Base-by-base conservation (phyloP, 2,329 filamentous ascomycete species). In the Penicillium sp. region DNA sequence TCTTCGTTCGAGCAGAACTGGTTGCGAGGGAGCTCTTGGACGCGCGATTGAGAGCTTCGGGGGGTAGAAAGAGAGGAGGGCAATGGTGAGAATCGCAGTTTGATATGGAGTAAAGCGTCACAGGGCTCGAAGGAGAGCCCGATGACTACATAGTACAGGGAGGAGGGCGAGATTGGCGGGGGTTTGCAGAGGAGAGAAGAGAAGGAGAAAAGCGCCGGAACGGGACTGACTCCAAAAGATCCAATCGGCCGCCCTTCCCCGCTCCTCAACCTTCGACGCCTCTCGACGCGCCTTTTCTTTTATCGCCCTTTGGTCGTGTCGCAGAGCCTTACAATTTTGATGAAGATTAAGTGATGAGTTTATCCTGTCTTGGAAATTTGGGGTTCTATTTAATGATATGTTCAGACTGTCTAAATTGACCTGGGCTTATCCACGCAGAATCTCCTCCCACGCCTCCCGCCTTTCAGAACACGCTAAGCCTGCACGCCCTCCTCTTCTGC, bases 101-200 rank as follows among this genome's bases (percentile, higher is more conserved):
- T 56, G 59, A 72, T 68, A 49, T 60, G 61, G 62, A 65, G 64
- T 62, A 72, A 59, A 66, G 65, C 65, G 68, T 72, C 71, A 67
- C 68, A 63, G 66, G 75, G 74, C 71, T 73, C 71, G 64, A 68
- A 65, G 53, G 61, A 71, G 67, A 72, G 72, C 71, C 69, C 68
- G 68, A 72, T 66, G 73, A 73, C 76, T 78, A 79, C 76, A 79
- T 79, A 78, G 73, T 78, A 71, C 66, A 72, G 63, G 68, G 73
- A 70, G 72, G 72, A 70, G 72, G 65, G 66, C 67, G 71, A 70
- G 74, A 71, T 66, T 76, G 71, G 67, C 62, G 68, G 68, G 70
- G 64, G 73, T 33, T 69, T 58, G 65, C 65, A 70, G 72, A 70
- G 67, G 70, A 67, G 17, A 15, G 68, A 69, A 73, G 68, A 71